Conservation (phyloP, 805 yeast genomes). For the Priceomyces haplophilus region DNA sequence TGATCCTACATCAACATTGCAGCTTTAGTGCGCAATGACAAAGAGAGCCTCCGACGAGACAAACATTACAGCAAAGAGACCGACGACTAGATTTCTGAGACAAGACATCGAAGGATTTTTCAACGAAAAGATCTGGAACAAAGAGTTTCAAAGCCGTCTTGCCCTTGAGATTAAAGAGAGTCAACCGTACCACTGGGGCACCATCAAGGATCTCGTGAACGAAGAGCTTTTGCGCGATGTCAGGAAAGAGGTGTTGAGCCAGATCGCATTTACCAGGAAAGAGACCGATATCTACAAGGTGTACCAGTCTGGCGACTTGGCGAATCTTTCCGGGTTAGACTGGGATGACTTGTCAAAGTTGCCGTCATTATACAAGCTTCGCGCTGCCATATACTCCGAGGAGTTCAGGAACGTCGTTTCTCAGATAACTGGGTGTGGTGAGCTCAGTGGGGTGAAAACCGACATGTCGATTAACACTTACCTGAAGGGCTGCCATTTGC, state of each 20-base stretch:
- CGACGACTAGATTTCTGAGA: conserved; percentile 15
- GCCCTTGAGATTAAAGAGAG: conserved; percentile 48
- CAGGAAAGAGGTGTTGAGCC: conserved; percentile 74
- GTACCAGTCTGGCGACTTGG: conserved; percentile 84
- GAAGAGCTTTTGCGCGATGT: conserved; percentile 77
- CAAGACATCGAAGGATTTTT: conserved; percentile 42
- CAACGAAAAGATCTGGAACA: conserved; percentile 48
- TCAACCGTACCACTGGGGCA: conserved; percentile 88
- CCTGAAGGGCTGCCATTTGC: conserved; percentile 86
- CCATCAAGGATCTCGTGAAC: conserved; percentile 67
- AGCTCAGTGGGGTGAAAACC: conserved; percentile 82
- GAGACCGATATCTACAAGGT: conserved; percentile 97
- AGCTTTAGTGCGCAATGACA: background rate
- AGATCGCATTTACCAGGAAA: conserved; percentile 87
- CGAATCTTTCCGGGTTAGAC: conserved; percentile 83
- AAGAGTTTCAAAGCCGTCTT: conserved; percentile 37
- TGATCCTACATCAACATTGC: background rate
- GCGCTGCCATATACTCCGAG: conserved; percentile 86
- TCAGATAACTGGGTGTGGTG: conserved; percentile 80
- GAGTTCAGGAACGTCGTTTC: conserved; percentile 78
- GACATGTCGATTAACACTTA: conserved; percentile 92
- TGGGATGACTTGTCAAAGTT: conserved; percentile 69
- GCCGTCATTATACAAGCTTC: conserved; percentile 70
- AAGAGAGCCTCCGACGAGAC: background rate
- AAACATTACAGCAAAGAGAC: conserved; percentile 2